Percentiles rank a stretch among this genome's conserved stretches.
phyloP scores from a whole-genome alignment of 208 protist genomes.

The Trypanosoma mega region DNA sequence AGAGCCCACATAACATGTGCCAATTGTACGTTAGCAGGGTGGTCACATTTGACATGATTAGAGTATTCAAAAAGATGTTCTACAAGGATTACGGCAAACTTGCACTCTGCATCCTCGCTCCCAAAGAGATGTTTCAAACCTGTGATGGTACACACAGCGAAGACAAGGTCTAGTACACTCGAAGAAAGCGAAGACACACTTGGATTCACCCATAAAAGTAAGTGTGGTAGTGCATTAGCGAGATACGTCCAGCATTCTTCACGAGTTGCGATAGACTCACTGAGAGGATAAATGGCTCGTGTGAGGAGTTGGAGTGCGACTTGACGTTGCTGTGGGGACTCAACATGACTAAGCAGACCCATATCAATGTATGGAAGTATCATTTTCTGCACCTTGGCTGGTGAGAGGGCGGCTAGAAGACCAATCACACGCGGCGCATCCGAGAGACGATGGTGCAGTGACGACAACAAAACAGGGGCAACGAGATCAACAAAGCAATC shows the following conservation, averaged over 20 bases:
- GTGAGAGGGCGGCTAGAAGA: constrained; percentile 40
- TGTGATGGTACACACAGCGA: constrained; percentile 21
- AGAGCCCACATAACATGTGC: constrained; percentile 22
- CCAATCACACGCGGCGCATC: constrained; percentile 26
- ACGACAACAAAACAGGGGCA: constrained; percentile 34
- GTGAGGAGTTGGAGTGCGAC: constrained; percentile 31
- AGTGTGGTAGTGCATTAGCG: constrained; percentile 20
- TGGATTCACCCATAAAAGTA: constrained; percentile 37
- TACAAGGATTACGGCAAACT: constrained; percentile 19
- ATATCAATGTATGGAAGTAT: constrained; percentile 34
- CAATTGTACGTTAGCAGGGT: constrained; percentile 1
- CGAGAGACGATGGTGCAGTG: constrained; percentile 33
- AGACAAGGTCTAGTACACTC: constrained; percentile 17
- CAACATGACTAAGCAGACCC: constrained; percentile 29
- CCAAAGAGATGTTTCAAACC: constrained; percentile 25
- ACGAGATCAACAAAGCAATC: constrained; percentile 52
- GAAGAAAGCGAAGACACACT: constrained; percentile 15
- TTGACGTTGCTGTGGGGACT: constrained; percentile 33
- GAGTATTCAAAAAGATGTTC: constrained; percentile 23
- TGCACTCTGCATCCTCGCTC: constrained; percentile 23
- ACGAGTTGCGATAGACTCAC: constrained; percentile 19
- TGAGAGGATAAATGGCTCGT: constrained; percentile 15
- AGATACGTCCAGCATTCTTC: constrained; percentile 35
- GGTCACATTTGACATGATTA: constrained; percentile 2
- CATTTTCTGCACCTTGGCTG: constrained; percentile 28